Conservation (phyloP, 306 rosid species). For the Gastrolobium villosum region DNA sequence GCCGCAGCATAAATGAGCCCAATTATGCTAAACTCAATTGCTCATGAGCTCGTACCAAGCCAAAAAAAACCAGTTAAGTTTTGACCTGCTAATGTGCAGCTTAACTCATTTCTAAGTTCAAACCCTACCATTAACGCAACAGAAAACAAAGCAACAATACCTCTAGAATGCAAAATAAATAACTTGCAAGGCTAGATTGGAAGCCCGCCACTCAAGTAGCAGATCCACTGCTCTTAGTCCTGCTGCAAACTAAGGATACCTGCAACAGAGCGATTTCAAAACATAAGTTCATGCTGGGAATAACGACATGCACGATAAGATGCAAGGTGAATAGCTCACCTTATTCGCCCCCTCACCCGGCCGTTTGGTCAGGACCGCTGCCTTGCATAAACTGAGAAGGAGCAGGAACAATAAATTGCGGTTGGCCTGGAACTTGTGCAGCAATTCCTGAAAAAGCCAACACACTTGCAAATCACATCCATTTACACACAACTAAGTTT, state of each 20-base stretch:
- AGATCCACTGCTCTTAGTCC: constrained; percentile 98
- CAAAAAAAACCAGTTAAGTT: background rate
- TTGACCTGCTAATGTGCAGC: background rate
- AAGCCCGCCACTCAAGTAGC: constrained; percentile 98
- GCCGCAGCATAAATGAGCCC: background rate
- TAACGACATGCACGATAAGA: constrained; percentile 27
- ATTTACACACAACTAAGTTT: constrained; percentile 29
- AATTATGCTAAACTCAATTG: constrained; percentile 24
- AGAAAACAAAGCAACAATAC: constrained; percentile 52
- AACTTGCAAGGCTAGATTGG: constrained; percentile 96
- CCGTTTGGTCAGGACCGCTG: constrained; percentile 85
- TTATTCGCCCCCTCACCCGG: constrained; percentile 82
- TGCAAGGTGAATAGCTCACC: constrained; percentile 60
- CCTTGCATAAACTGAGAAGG: constrained; percentile 83
- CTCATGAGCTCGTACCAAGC: constrained; percentile 4
- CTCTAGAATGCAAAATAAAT: constrained; percentile 97
- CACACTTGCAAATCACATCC: constrained; percentile 25
- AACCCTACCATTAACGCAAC: constrained; percentile 11
- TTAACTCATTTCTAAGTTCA: constrained; percentile 33
- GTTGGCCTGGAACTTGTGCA: constrained; percentile 83
- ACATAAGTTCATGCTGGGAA: constrained; percentile 32
- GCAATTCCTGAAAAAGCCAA: constrained; percentile 70
- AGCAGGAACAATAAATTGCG: constrained; percentile 82
- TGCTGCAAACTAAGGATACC: constrained; percentile 96
- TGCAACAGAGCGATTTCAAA: constrained; percentile 46